Base-by-base conservation (phyloP, 192 early-diverging fungal species). In the Backusella mclennaniae region DNA sequence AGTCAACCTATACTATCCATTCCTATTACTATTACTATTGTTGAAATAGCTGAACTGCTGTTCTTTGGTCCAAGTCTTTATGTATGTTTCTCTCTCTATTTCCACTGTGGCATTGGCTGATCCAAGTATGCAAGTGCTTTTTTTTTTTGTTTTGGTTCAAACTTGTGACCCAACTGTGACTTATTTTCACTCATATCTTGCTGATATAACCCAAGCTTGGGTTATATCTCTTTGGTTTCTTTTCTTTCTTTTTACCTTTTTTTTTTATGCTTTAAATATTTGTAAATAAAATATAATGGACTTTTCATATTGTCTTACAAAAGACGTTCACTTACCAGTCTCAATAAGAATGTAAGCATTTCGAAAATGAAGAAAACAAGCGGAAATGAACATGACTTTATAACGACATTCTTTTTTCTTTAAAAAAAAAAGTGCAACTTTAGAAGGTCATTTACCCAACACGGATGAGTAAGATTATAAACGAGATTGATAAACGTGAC, bases 271-370 rank as follows among this genome's bases (percentile, higher is more conserved):
- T 29, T 67, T 67, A 67, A 35, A 21, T 17, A 29, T 17, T 33
- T 68, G 14, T 33, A 35, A 68, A 35, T 33, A 33, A 19, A 36
- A 36, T 9, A 68, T 17, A 68, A 89, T 86, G 80, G 92, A 92
- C 76, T 95, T 91, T 76, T 91, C 93, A 15, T 93, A 88, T 75
- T 93, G 90, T 73, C 78, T 91, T 14, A 88, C 92, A 35, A 83
- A 87, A 44, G 90, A 93, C 38, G 82, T 95, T 19, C 85, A 92
- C 75, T 69, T 89, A 12, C 84, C 85, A 33, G 84, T 93, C 17
- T 82, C 80, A 23, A 82, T 94, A 29, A 87, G 87, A 85, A 90
- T 94, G 92, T 89, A 85, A 81, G 52, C 33, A 14, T 7, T 11
- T 15, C 19, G n/a, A 33, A 52, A 9, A 6, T 35, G 1, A 73